These are phyloP conservation scores for Lonicera japonica DNA, from an alignment of 129 eudicot genomes.

Conservation along the genomic window DNA sequence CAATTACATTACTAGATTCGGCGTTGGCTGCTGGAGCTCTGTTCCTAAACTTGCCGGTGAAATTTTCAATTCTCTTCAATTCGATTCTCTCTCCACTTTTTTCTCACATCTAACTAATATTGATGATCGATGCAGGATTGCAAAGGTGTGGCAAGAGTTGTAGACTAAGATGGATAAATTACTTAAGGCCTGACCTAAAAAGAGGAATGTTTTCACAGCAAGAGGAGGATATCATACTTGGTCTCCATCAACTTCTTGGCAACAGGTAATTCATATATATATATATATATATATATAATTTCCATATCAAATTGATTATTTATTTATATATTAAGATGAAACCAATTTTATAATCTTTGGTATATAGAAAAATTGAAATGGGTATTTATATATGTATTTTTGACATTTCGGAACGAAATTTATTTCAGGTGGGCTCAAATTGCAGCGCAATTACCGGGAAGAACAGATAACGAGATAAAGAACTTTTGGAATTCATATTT, in stretches of 20 bases:
- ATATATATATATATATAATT: too few species aligned
- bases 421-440: conserved; percentile 90
- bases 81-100: not conserved
- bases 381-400: too few species aligned
- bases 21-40: conserved; percentile 98
- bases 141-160: conserved; percentile 98
- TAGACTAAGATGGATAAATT: conserved; percentile 91
- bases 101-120: not conserved
- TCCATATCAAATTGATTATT: too few species aligned
- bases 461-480: conserved; percentile 97
- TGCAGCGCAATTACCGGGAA: conserved; percentile 87
- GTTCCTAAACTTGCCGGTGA: conserved; percentile 87
- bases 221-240: conserved; percentile 76
- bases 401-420: too few species aligned
- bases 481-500: conserved; percentile 87
- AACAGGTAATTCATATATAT: conserved; percentile 85
- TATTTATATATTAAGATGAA: too few species aligned
- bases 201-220: conserved; percentile 93
- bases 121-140: conserved; percentile 40
- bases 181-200: conserved; percentile 92
- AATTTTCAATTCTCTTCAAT: too few species aligned
- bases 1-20: conserved; percentile 75
- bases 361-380: too few species aligned
- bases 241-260: conserved; percentile 79
- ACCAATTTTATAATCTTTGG: too few species aligned